A percentile compares a stretch with the other conserved stretches of the same genome.
These are phyloP conservation scores for Penicillium corylophilum DNA, from an alignment of 2,329 filamentous ascomycete species.

Conservation along the genomic window DNA sequence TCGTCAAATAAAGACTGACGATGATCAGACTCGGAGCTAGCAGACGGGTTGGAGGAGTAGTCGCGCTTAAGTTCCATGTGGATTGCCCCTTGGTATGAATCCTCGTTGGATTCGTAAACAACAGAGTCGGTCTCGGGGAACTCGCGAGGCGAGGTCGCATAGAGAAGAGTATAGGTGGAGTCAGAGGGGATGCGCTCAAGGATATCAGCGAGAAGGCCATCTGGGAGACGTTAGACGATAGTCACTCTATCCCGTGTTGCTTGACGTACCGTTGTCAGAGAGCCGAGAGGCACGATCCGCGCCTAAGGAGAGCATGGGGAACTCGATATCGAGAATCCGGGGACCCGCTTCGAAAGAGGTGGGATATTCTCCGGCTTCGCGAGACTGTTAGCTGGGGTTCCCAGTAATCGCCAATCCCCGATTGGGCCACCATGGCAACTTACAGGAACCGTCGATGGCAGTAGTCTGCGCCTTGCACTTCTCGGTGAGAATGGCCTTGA, in stretches of 20 bases:
- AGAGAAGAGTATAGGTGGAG: constrained; percentile 71
- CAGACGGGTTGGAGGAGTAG: constrained; percentile 32
- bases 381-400: constrained; percentile 16
- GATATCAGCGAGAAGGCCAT: constrained; percentile 49
- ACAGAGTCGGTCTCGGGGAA: constrained; percentile 29
- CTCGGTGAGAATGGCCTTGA: constrained; percentile 45
- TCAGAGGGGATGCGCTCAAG: constrained; percentile 48
- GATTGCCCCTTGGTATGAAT: constrained; percentile 54
- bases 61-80: constrained; percentile 76
- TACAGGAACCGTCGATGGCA: constrained; percentile 46
- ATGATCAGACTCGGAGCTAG: constrained; percentile 33
- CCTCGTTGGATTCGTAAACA: constrained; percentile 64
- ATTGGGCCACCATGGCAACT: constrained; percentile 19
- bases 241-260: not conserved
- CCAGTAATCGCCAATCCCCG: not conserved
- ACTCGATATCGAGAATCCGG: constrained; percentile 47
- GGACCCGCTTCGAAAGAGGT: constrained; percentile 38
- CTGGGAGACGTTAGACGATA: constrained; percentile 25
- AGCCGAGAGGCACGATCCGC: constrained; percentile 41
- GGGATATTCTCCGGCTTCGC: constrained; percentile 41
- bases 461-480: constrained; percentile 49
- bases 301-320: constrained; percentile 42
- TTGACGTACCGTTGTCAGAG: constrained; percentile 42
- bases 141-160: constrained; percentile 62
- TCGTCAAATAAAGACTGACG: constrained; percentile 67